These are phyloP conservation scores for Fusarium musae DNA, from an alignment of 2,329 filamentous ascomycete genomes.

Conservation along the genomic window DNA sequence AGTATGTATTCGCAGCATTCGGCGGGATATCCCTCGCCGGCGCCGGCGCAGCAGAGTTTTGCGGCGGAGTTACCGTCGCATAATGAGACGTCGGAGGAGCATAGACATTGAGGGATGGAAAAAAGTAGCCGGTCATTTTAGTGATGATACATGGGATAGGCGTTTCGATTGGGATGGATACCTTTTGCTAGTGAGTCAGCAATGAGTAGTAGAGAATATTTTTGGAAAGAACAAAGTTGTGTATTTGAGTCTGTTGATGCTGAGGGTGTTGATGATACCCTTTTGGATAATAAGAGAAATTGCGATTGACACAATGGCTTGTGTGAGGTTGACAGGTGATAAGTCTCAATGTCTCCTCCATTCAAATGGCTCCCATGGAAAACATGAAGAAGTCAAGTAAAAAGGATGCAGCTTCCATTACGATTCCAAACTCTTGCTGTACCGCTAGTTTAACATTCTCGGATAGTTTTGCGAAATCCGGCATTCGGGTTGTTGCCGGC, in stretches of 20 bases:
- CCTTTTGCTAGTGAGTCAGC: constrained; percentile 7
- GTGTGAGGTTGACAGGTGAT: background rate
- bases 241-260: background rate
- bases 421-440: too few relatives aligned
- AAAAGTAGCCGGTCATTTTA: constrained; percentile 16
- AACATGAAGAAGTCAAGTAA: background rate
- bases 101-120: constrained; percentile 38
- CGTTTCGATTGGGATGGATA: constrained; percentile 23
- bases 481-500: background rate
- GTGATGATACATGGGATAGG: constrained; percentile 10
- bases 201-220: too few relatives aligned
- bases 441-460: background rate
- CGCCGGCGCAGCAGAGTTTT: constrained; percentile 55
- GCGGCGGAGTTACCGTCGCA: constrained; percentile 59
- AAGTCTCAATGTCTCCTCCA: too few relatives aligned
- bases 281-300: background rate
- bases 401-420: too few relatives aligned
- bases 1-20: constrained; percentile 44
- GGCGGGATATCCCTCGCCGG: constrained; percentile 51
- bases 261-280: background rate
- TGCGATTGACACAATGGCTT: background rate
- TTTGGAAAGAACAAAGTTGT: background rate
- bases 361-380: background rate
- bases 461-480: background rate
- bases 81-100: constrained; percentile 59